Evolutionary conservation across 176 grass and related monocot genomes (phyloP).

Genomic region (Panicum miliaceum): DNA sequence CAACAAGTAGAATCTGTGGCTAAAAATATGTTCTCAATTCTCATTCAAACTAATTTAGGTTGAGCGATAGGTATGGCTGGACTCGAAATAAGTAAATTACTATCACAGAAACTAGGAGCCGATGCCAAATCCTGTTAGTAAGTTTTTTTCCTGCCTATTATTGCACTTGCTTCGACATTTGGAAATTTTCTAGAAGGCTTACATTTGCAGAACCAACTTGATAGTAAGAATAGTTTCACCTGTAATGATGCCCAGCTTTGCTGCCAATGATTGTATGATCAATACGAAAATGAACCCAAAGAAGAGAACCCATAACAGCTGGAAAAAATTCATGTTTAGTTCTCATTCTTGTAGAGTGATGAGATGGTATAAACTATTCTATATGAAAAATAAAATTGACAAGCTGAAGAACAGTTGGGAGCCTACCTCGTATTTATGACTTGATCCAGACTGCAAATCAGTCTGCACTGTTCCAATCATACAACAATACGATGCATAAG

Average conservation of each 20-base stretch:
- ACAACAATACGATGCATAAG: background rate
- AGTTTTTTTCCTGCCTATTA: background rate
- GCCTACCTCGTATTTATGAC: slow-evolving; percentile 77
- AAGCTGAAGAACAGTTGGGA: background rate
- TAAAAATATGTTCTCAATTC: background rate
- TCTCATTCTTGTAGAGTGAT: background rate
- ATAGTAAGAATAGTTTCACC: slow-evolving; percentile 47
- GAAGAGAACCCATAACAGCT: slow-evolving; percentile 85
- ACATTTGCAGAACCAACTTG: background rate
- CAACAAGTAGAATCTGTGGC: background rate
- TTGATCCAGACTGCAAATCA: slow-evolving; percentile 77
- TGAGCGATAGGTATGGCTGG: background rate
- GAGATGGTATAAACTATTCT: background rate
- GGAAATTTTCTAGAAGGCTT: background rate
- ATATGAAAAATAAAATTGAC: background rate
- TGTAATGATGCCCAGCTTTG: slow-evolving; percentile 77
- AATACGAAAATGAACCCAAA: slow-evolving; percentile 76
- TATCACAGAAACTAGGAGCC: background rate
- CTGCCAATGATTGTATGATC: slow-evolving; percentile 79
- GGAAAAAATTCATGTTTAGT: slow-evolving; percentile 13
- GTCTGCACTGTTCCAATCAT: slow-evolving; percentile 67
- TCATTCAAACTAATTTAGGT: background rate
- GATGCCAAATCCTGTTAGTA: background rate
- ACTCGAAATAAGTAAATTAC: background rate
- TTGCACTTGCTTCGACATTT: background rate